A percentile compares a stretch with the other conserved stretches of the same genome.
Conservation (phyloP, 768 basidiomycete species). For the Naganishia vishniacii region DNA sequence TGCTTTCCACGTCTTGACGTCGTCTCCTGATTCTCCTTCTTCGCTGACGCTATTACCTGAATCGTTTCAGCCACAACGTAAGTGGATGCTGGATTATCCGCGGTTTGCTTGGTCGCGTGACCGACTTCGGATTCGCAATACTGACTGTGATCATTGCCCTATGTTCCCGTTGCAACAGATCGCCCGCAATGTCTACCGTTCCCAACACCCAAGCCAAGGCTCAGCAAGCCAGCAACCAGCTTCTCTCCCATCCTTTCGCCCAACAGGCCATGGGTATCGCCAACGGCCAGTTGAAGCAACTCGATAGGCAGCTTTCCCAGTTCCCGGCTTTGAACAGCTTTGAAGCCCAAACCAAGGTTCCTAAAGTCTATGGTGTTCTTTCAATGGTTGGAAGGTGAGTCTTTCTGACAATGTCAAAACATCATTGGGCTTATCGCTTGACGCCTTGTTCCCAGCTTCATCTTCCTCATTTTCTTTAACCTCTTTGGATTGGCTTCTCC, state of each 20-base stretch:
- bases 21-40: no score
- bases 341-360: constrained; percentile 84
- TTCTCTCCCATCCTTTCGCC: constrained; percentile 25
- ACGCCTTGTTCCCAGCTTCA: constrained; percentile 31
- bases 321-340: constrained; percentile 77
- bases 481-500: constrained; percentile 72
- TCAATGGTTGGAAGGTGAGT: constrained; percentile 54
- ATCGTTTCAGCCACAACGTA: no score
- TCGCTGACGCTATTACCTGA: no score
- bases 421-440: not conserved
- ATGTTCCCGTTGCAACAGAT: no score
- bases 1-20: no score
- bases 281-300: constrained; percentile 20
- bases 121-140: no score
- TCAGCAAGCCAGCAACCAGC: constrained; percentile 26
- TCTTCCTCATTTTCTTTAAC: constrained; percentile 50
- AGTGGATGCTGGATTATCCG: no score
- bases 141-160: no score
- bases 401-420: constrained; percentile 53
- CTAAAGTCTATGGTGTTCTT: constrained; percentile 83
- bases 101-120: no score
- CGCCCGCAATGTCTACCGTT: constrained; percentile 25
- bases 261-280: constrained; percentile 22
- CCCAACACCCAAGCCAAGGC: constrained; percentile 20
- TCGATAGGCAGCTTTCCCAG: constrained; percentile 55